phyloP scores from a whole-genome alignment of 2,329 filamentous ascomycete genomes.

The Scedosporium boydii region DNA sequence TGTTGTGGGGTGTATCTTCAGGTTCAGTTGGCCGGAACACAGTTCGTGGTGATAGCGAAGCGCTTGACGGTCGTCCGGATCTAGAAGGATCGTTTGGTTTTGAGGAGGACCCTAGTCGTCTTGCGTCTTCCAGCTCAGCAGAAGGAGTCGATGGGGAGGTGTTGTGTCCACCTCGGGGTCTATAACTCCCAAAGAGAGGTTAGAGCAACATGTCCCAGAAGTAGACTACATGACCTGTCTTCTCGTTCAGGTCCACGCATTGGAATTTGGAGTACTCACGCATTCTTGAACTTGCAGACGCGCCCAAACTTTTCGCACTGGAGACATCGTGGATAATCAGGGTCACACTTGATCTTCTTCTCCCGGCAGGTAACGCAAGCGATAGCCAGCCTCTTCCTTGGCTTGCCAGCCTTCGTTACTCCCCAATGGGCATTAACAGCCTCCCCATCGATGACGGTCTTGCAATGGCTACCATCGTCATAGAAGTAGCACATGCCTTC shows the following conservation, averaged over 20 bases:
- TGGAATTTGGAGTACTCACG: slow-evolving; percentile 49
- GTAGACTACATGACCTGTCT: background rate
- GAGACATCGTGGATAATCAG: slow-evolving; percentile 75
- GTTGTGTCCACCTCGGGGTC: slow-evolving; percentile 49
- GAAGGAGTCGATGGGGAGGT: slow-evolving; percentile 44
- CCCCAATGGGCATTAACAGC: slow-evolving; percentile 87
- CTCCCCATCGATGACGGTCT: slow-evolving; percentile 76
- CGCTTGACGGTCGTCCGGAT: slow-evolving; percentile 34
- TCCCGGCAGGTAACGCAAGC: slow-evolving; percentile 90
- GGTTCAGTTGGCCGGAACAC: slow-evolving; percentile 23
- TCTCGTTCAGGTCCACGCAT: background rate
- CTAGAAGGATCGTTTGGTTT: slow-evolving; percentile 26
- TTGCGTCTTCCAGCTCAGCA: slow-evolving; percentile 37
- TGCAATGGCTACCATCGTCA: slow-evolving; percentile 75
- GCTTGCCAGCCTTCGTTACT: slow-evolving; percentile 88
- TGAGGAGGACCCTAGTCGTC: slow-evolving; percentile 23
- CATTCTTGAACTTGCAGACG: slow-evolving; percentile 75
- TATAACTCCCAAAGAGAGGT: slow-evolving; percentile 14
- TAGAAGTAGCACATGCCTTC: slow-evolving; percentile 81
- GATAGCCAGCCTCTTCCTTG: slow-evolving; percentile 80
- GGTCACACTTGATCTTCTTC: slow-evolving; percentile 97
- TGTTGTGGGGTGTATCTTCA: slow-evolving; percentile 26
- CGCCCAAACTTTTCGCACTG: slow-evolving; percentile 90
- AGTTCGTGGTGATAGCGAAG: slow-evolving; percentile 37
- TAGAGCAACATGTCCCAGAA: background rate